Base-by-base conservation (phyloP, 1,284 basidiomycete species). In the Papiliotrema fonsecae region DNA sequence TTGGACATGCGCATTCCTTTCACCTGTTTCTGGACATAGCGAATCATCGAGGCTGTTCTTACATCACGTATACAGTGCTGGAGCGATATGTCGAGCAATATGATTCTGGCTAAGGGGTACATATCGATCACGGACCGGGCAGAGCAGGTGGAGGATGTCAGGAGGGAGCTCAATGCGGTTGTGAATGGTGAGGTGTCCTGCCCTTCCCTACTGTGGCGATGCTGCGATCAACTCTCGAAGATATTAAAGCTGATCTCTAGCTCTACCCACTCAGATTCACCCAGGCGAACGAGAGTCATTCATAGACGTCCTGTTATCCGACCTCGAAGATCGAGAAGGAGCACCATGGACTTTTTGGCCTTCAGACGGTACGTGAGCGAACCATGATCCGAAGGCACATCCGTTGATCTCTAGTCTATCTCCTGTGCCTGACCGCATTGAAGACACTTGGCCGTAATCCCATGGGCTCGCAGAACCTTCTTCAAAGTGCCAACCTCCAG, bases 361-460 rank as follows among this genome's bases (percentile, higher is more conserved):
- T 7, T 49, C 55, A 22, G 64, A 65, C 21, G 24, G 67, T 70
- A 44, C 42, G 64, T 54, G 1, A 11, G 6, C 6, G 14, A 28
- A n/a, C 18, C 27, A 16, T 18, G 19, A 26, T 28, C 38, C 24
- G 24, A 45, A 50, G 26, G 39, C 42, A 34, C 39, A 40, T 32
- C 21, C 18, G 10, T 22, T 31, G 43, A 37, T 42, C 3, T 19
- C 1, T 36, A 65, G 63, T 64, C 21, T 54, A 61, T 36, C 47
- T 60, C 1, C 55, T 62, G n/a, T 87, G 86, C 16, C 74, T 92
- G 2, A 75, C 81, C 30, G 82, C 86, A 0, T 66, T 91, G 54
- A 91, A 92, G 72, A 81, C 79, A 2, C 77, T 92, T 2, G 86
- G 85, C 19, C 83, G 85, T 60, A 80, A 83, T 49, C 82, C 81